Evolutionary conservation across 192 early-diverging fungal genomes (phyloP), one percentile per base, ranked within the genome.

Genomic region (Geranomyces variabilis): DNA sequence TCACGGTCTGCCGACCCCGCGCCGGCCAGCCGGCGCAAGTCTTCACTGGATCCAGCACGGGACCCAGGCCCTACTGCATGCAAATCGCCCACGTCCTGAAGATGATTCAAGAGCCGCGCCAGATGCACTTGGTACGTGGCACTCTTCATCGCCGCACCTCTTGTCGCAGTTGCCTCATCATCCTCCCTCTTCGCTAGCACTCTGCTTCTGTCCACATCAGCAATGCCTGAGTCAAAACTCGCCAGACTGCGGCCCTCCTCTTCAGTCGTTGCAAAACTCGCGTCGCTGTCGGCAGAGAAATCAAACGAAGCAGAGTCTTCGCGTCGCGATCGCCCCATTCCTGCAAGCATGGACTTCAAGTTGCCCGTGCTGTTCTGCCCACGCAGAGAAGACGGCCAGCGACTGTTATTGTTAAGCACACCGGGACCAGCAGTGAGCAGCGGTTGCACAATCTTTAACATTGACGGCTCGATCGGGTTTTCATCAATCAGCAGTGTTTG

Each of bases 41-140:
- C 36, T 10, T 41, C 36, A 10, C 10, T 41, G 36, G 36, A 41
- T 41, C 36, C 36, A 10, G 36, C 36, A 41, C 66, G 71, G 17
- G 79, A 78, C 19, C 79, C 79, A 31, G 66, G 63, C 29, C 44
- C 33, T 3, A 57, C 26, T 0, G 79, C 80, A 15, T 78, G 76
- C 46, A 90, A 73, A 58, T 91, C 90, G 43, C 80, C 77, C 4
- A 84, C 68, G 77, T 90, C 89, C 15, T 73, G 72, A 24, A 89
- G 74, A 66, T 85, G 79, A 22, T 80, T 76, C 69, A 88, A 73
- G 17, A 89, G 62, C 1, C 81, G 75, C 21, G 66, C 79, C 44
- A 83, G 33, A 15, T 6, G 14, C 3, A 68, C 24, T n/a, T 9
- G 19, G 22, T 64, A 64, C 2, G 34, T 36, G 17, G 41, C n/a